Base-by-base conservation (phyloP, 2,329 filamentous ascomycete genomes). In the Fusarium graminum region DNA sequence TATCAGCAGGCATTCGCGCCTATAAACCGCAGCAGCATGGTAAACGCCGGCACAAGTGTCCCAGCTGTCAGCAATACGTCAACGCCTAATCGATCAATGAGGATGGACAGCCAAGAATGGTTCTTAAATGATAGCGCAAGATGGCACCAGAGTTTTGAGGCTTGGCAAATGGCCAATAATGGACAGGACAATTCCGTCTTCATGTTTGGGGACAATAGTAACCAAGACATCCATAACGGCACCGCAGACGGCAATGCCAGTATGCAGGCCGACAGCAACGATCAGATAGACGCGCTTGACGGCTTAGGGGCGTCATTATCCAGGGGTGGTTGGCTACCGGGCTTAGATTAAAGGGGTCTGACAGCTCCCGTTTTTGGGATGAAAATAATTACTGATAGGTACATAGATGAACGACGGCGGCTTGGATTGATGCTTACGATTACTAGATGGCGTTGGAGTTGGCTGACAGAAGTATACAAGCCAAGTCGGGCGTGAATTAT, bases 91-190 rank as follows among this genome's bases (percentile, higher is more conserved):
- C 73, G 57, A 55, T 72, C 54, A 16, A 55, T 72, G 62, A 75
- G 76, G 7, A 76, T 87, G 42, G 85, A 86, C 60, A 81, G 81
- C 10, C 82, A 85, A 61, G 83, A 87, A 38, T 88, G 84, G 83
- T 85, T 86, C 67, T 74, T 88, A 19, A 86, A 81, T 52, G 86
- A 88, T 59, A 82, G 85, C 17, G 84, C 83, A 26, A 84, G 80
- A 60, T 87, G 85, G 84, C 84, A 87, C 58, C 83, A 86, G 53
- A 82, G 85, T 60, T 88, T 87, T 68, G 81, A 86, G 53, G 75
- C 79, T 4, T 88, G 85, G 85, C 81, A 80, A 32, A 73, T 81
- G 52, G 74, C 76, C 28, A 71, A 68, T 52, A 56, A 63, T 28
- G 68, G 67, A 4, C 63, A 75, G 34, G 64, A 71, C 25, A 70